Evolutionary conservation across 257 asterid species (phyloP).

Genomic region (Rauvolfia tetraphylla): DNA sequence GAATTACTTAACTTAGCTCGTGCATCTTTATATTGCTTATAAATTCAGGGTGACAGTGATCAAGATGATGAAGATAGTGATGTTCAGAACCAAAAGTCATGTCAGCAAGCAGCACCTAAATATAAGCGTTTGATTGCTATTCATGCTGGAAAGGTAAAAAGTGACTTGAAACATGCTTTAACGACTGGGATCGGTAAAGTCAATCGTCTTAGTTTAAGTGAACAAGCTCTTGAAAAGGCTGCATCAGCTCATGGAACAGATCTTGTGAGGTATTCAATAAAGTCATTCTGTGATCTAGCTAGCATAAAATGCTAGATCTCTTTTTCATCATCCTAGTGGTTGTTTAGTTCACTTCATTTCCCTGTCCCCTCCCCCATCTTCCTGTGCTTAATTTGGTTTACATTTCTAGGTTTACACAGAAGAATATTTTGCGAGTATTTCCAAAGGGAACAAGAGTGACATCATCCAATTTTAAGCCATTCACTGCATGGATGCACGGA

Average conservation of each 20-base stretch:
- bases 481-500: constrained; percentile 85
- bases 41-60: constrained; percentile 32
- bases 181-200: constrained; percentile 45
- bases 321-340: neutral
- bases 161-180: constrained; percentile 56
- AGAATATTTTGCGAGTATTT: constrained; percentile 63
- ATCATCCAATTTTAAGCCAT: constrained; percentile 77
- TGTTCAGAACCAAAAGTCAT: constrained; percentile 28
- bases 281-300: constrained; percentile 3
- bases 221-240: constrained; percentile 76
- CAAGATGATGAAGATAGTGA: constrained; percentile 51
- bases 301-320: neutral
- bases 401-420: constrained; percentile 70
- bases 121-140: constrained; percentile 70
- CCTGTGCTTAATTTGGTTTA: neutral
- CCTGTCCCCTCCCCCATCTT: no score
- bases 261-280: constrained; percentile 21
- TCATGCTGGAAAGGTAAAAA: constrained; percentile 79
- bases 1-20: neutral
- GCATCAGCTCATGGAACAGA: constrained; percentile 28
- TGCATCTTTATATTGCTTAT: neutral
- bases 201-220: constrained; percentile 72
- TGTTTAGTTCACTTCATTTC: neutral
- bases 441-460: constrained; percentile 90
- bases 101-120: constrained; percentile 37